Base-by-base conservation (phyloP, 2,329 filamentous ascomycete species). In the Penicillium rolfsii region DNA sequence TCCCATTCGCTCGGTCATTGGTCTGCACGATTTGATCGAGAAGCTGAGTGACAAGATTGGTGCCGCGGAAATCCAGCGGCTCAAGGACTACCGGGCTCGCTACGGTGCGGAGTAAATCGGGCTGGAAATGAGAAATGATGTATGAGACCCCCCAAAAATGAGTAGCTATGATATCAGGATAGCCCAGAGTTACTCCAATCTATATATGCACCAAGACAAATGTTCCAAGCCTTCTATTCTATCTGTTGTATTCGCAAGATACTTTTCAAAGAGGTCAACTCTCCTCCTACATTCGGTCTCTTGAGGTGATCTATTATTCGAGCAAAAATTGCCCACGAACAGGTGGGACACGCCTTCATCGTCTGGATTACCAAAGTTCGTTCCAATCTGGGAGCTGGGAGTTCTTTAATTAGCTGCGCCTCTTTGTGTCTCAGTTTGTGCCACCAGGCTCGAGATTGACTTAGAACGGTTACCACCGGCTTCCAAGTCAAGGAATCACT, bases 11-110 rank as follows among this genome's bases (percentile, higher is more conserved):
- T 84, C 91, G 19, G 95, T 97, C 67, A 60, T 75, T 52, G 68
- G 72, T 46, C 83, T 98, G 66, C 87, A 93, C 71, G 92, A 98
- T 77, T 87, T 98, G 68, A 88, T 93, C 67, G 83, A 84, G 57
- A 89, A 88, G 11, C 81, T 91, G 75, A 85, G 85, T 72, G 82
- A 82, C 46, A 81, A 87, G 67, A 87, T 86, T 45, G 84, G 85
- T 1, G 83, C 84, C 52, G 82, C 86, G 36, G 85, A 91, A 65
- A 82, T 90, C 65, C 81, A 82, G 79, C 83, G 82, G 61, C 88
- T 91, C 74, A 86, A 91, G 79, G 89, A 87, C 74, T 96, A 96
- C 77, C 86, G 90, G 49, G 71, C 72, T 49, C 75, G 74, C 59
- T 81, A 80, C 63, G 73, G 76, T 41, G 78, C 78, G 1, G 63